Conservation (phyloP, 139 green algal species). For the Tetradesmus obliquus region DNA sequence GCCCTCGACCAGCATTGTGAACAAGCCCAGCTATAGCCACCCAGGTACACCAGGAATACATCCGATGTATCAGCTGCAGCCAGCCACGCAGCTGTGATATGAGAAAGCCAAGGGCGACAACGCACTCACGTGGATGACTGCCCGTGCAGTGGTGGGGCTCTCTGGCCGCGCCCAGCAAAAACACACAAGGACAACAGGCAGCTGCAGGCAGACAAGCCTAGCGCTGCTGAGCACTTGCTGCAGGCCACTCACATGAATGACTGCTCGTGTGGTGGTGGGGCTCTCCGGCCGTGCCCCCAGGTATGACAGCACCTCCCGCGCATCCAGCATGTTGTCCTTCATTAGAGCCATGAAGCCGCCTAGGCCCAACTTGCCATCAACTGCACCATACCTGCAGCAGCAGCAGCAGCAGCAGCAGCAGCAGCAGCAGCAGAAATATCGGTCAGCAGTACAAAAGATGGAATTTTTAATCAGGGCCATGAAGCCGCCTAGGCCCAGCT, state of each 20-base stretch:
- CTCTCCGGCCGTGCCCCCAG: too few relatives aligned
- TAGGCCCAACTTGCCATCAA: constrained; percentile 66
- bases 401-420: constrained; percentile 43
- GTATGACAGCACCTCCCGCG: constrained; percentile 33
- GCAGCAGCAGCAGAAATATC: constrained; percentile 34
- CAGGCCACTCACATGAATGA: not conserved
- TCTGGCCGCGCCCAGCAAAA: not conserved
- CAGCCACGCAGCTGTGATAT: too few relatives aligned
- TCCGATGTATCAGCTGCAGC: too few relatives aligned
- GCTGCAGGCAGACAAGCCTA: too few relatives aligned
- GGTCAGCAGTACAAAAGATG: constrained; percentile 35
- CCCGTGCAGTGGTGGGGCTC: not conserved
- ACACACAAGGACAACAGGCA: not conserved
- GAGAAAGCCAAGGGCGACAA: too few relatives aligned
- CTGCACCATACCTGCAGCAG: constrained; percentile 62
- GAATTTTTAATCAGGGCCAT: constrained; percentile 47
- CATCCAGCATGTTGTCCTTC: constrained; percentile 42
- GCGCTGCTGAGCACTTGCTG: too few relatives aligned
- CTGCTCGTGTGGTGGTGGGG: too few relatives aligned
- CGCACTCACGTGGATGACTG: not conserved
- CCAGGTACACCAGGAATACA: too few relatives aligned
- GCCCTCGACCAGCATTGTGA: too few relatives aligned
- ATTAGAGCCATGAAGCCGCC: constrained; percentile 66
- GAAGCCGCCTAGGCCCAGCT: constrained; percentile 70
- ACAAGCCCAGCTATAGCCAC: too few relatives aligned